Evolutionary conservation across 768 basidiomycete genomes (phyloP), one percentile per base, ranked within the genome.

Genomic region (Leccinum truebloodii): DNA sequence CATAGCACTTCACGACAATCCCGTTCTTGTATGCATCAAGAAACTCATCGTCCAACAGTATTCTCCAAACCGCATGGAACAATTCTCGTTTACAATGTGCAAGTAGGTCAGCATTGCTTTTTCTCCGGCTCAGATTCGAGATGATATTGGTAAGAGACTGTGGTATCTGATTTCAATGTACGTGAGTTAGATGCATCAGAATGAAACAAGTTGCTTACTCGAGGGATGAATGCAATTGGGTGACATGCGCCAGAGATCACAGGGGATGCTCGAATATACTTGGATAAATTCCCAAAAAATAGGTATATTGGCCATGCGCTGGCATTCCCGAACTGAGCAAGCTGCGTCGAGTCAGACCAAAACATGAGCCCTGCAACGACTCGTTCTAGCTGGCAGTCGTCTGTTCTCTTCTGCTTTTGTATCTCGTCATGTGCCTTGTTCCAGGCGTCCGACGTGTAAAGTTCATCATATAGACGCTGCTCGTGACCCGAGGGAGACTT

Each of bases 401-500:
- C 32, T 10, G 32, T 12, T 12, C 32, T 14, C 10, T 55, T 52
- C 28, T 65, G 57, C 20, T 65, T 58, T 24, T 71, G 68, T 18
- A 72, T 3, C 1, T 69, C 59, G 4, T 65, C 55, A 13, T 71
- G 64, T 4, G 66, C 71, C 2, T 62, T 39, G 10, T 59, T 59
- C 59, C 67, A 68, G 1, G 62, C 60, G 34, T 67, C 58, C 1
- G 67, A 69, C 2, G 61, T 63, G 54, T 71, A 72, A 3, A 69
- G 52, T 34, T 72, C 64, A 52, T 66, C 64, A 48, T 65, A 65
- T 6, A 59, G 44, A 46, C 20, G 44, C 20, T 46, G 44, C 6
- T 46, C 20, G 20, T 46, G 44, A 20, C 44, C 44, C 20, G 10
- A 46, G 7, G 44, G 44, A 16, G 44, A 46, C 16, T 20, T 46